Evolutionary conservation across 495 filamentous ascomycete species (phyloP).

Genomic region (Xeromyces bisporus): DNA sequence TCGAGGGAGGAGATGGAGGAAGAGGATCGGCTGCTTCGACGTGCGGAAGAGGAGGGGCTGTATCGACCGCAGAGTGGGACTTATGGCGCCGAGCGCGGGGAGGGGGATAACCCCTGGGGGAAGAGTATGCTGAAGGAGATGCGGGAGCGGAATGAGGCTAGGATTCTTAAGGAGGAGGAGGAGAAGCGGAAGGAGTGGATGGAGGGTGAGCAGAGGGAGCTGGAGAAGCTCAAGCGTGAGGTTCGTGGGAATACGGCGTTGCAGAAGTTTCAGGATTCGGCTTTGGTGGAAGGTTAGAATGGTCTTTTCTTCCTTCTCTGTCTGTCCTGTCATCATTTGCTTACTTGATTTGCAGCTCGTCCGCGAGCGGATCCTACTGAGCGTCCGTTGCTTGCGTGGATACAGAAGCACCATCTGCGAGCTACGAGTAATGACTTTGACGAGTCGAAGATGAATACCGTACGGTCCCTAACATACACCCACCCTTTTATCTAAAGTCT

Average conservation of each 20-base stretch:
- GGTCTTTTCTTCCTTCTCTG: constrained; percentile 2
- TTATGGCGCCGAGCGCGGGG: constrained; percentile 25
- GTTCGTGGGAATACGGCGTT: constrained; percentile 30
- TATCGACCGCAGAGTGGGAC: constrained; percentile 35
- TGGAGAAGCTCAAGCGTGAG: constrained; percentile 22
- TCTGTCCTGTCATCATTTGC: constrained; percentile 5
- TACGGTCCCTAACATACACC: constrained; percentile 6
- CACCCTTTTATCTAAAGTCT: neutral
- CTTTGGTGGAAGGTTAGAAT: constrained; percentile 20
- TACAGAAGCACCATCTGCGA: constrained; percentile 28
- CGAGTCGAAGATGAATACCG: constrained; percentile 17
- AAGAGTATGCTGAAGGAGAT: constrained; percentile 33
- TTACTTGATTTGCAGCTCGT: constrained; percentile 11
- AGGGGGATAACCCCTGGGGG: constrained; percentile 23
- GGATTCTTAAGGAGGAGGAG: constrained; percentile 30
- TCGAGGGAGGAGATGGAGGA: constrained; percentile 36
- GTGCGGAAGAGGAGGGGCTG: constrained; percentile 25
- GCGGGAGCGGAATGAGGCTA: constrained; percentile 29
- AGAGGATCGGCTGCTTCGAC: constrained; percentile 25
- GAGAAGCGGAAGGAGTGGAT: constrained; percentile 28
- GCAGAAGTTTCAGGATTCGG: constrained; percentile 27
- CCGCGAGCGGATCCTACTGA: constrained; percentile 27
- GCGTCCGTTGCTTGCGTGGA: constrained; percentile 30
- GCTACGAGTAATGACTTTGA: constrained; percentile 20
- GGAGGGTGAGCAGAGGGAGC: constrained; percentile 23